Evolutionary conservation across 78 protist genomes (phyloP).

Genomic region (Salpingoeca rosetta): DNA sequence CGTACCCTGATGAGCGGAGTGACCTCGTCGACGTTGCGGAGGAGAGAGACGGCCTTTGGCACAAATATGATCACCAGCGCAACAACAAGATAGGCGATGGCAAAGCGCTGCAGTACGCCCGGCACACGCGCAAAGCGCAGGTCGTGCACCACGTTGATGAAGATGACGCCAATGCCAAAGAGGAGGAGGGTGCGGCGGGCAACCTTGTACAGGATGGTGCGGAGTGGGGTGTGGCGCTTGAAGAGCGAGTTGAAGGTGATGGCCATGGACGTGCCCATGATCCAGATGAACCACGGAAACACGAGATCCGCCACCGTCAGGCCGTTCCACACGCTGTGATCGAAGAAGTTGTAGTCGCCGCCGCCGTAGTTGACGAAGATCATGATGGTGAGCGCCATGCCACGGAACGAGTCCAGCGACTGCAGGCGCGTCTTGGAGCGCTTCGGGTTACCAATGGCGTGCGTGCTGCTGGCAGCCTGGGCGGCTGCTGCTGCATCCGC

Average conservation of each 20-base stretch:
- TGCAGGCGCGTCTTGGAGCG: not conserved
- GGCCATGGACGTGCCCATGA: constrained; percentile 68
- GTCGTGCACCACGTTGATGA: constrained; percentile 26
- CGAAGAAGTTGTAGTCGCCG: constrained; percentile 63
- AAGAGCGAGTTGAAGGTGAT: constrained; percentile 19
- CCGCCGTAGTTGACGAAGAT: constrained; percentile 73
- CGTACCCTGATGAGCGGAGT: not conserved
- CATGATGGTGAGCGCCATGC: constrained; percentile 60
- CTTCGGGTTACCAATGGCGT: not conserved
- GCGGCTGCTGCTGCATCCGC: not conserved
- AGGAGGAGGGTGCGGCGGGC: constrained; percentile 32
- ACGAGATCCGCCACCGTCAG: constrained; percentile 70
- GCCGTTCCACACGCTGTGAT: constrained; percentile 72
- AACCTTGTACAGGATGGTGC: constrained; percentile 10
- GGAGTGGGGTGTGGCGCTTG: constrained; percentile 21
- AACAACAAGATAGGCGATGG: constrained; percentile 40
- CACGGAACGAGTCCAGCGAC: constrained; percentile 60
- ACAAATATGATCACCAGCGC: constrained; percentile 25
- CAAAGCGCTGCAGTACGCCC: constrained; percentile 67
- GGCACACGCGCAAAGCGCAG: constrained; percentile 44
- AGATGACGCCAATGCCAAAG: constrained; percentile 47
- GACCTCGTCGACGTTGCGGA: no score
- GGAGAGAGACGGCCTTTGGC: constrained; percentile 37
- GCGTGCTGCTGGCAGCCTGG: not conserved
- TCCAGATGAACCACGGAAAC: constrained; percentile 70